Conservation (phyloP, 2,329 filamentous ascomycete genomes). For the Teratosphaeria destructans region DNA sequence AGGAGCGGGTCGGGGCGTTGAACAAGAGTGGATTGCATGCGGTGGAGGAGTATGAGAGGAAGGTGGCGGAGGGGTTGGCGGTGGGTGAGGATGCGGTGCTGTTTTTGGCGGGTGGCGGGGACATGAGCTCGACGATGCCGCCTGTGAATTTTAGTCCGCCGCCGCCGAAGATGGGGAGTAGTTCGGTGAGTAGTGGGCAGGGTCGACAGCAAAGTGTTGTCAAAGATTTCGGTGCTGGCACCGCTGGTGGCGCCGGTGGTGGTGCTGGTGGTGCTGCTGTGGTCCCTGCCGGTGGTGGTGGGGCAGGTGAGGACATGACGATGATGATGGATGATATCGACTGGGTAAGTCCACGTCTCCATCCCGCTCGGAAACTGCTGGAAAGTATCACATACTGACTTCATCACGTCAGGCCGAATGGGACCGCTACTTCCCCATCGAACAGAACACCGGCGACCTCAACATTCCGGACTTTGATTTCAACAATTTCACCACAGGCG, state of each 20-base stretch:
- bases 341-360: slow-evolving; percentile 45
- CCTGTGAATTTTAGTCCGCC: slow-evolving; percentile 19
- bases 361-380: not conserved
- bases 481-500: slow-evolving; percentile 22
- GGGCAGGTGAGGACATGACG: slow-evolving; percentile 9
- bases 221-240: not conserved
- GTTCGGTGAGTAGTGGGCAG: not conserved
- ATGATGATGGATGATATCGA: slow-evolving; percentile 47
- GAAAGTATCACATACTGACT: not conserved
- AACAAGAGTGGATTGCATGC: not conserved
- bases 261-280: not conserved
- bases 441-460: slow-evolving; percentile 25
- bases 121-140: slow-evolving; percentile 3
- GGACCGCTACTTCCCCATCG: slow-evolving; percentile 34
- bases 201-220: not conserved
- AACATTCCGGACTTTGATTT: slow-evolving; percentile 26
- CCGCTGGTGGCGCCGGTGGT: not conserved
- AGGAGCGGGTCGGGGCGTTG: slow-evolving; percentile 15
- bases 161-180: slow-evolving; percentile 2
- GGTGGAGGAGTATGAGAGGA: not conserved
- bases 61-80: not conserved
- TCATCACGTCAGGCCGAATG: slow-evolving; percentile 31
- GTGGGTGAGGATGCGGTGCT: not conserved
- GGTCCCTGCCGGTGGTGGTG: slow-evolving; percentile 4
- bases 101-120: not conserved